Conservation (phyloP, 2,329 filamentous ascomycete species). For the Aureobasidium sp. region DNA sequence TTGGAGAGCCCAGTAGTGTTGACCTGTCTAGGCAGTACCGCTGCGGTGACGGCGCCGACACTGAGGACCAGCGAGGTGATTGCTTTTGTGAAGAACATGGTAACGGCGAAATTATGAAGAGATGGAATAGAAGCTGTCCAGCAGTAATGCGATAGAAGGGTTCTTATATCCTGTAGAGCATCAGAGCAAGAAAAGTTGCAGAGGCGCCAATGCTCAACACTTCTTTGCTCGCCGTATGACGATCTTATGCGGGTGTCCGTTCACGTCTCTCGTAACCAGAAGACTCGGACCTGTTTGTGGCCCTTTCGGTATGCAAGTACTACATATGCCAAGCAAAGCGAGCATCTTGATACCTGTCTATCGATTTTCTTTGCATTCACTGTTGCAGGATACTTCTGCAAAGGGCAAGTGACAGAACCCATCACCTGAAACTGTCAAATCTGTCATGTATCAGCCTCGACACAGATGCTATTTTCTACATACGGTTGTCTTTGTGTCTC, state of each 20-base stretch:
- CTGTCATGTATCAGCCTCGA: background rate
- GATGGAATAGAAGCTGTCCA: background rate
- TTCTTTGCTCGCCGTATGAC: slow-evolving; percentile 1
- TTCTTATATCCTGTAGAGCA: background rate
- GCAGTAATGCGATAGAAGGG: background rate
- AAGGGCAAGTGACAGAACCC: background rate
- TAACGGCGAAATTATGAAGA: background rate
- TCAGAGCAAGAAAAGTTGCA: background rate
- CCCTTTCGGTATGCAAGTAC: background rate
- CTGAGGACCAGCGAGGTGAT: background rate
- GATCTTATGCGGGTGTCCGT: slow-evolving; percentile 4
- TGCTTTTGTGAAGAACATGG: background rate
- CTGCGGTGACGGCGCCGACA: background rate
- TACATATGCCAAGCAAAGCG: slow-evolving; percentile 1
- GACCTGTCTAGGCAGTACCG: background rate
- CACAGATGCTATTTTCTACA: background rate
- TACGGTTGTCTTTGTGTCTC: background rate
- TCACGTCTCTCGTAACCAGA: background rate
- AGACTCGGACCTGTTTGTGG: background rate
- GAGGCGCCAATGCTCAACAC: background rate
- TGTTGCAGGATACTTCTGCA: background rate
- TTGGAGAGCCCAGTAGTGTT: background rate
- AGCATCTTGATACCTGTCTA: background rate
- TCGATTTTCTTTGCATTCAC: background rate
- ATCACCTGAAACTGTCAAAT: background rate